phyloP scores from a whole-genome alignment of 2,329 filamentous ascomycete species.

The Fusarium fujikuroi region DNA sequence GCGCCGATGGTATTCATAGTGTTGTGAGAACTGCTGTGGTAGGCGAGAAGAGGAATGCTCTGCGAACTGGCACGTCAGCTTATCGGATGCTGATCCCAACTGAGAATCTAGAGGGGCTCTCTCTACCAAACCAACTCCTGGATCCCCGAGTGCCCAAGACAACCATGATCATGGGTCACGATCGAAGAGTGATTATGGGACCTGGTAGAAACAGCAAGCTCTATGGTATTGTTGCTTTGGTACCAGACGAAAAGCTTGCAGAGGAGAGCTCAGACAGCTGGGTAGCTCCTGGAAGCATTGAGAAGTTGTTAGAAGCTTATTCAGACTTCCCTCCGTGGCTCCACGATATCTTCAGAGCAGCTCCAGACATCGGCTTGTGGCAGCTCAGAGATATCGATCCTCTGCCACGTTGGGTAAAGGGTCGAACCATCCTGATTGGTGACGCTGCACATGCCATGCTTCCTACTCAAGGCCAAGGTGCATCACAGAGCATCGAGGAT shows the following conservation, averaged over 20 bases:
- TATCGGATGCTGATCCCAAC: conserved; percentile 38
- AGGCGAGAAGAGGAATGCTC: conserved; percentile 13
- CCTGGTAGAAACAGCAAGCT: conserved; percentile 33
- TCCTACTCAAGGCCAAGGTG: conserved; percentile 13
- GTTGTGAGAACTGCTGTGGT: conserved; percentile 33
- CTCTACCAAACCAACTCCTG: conserved; percentile 18
- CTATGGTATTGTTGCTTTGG: conserved; percentile 34
- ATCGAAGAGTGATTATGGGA: conserved; percentile 39
- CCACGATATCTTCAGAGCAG: conserved; percentile 4
- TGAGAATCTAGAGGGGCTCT: conserved; percentile 15
- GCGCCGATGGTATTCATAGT: conserved; percentile 40
- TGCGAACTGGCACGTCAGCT: conserved; percentile 36
- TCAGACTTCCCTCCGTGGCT: conserved; percentile 16
- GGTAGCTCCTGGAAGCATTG: conserved; percentile 35
- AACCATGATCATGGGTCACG: conserved; percentile 37
- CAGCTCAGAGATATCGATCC: conserved; percentile 20
- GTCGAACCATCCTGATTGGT: conserved; percentile 5
- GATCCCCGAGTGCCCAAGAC: conserved; percentile 22
- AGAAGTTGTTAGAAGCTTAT: conserved; percentile 31
- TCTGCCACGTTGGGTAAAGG: conserved; percentile 10
- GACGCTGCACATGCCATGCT: conserved; percentile 19
- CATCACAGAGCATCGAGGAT: conserved; percentile 16
- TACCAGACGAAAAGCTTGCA: conserved; percentile 30
- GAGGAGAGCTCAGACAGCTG: conserved; percentile 36
- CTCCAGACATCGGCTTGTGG: conserved; percentile 6